Evolutionary conservation across 176 grass and related monocot species (phyloP), one percentile per base, ranked within the genome.

Genomic region (Oropetium thomaeum): DNA sequence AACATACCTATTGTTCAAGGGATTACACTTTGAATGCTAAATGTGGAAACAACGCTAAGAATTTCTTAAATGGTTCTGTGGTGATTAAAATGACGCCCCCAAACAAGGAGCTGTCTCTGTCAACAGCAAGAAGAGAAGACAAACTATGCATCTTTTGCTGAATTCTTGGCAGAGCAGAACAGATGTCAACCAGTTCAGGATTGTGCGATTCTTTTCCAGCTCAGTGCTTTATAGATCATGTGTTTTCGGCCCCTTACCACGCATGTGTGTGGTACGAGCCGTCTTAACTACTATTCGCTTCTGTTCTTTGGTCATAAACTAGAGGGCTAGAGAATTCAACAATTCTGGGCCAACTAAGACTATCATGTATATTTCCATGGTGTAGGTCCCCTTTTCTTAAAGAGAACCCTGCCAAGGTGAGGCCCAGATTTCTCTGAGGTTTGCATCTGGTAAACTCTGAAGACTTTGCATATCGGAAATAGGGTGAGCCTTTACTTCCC

Each of bases 221-320:
- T 38, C 38, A 33, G 52, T 60, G 52, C 72, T 76, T 47, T 49
- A 23, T 69, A 68, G 62, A 14, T 30, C 4, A n/a, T 33, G 16
- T 65, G 58, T 71, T 38, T 58, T 44, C 40, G 15, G 27, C 20
- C n/a, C 31, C n/a, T 37, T 3, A 10, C 14, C 35, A 55, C 47
- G 34, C 38, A 65, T 65, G 78, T 47, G 31, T 49, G 65, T 14
- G 44, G 65, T 17, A 38, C 20, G 28, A 6, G 14, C 28, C 30
- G 53, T 32, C 63, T 31, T 10, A 57, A 38, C 81, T 70, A 70
- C 62, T n/a, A 35, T 2, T 65, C 38, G 22, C 13, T 9, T 10
- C 47, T 65, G 29, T 48, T 62, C 7, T 48, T 25, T 52, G 83
- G 76, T 74, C 52, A 51, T 53, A 48, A 74, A 28, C 68, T 12